A percentile compares a stretch with the other conserved stretches of the same genome.
These are phyloP conservation scores for Setomelanomma holmii DNA, from an alignment of 2,329 filamentous ascomycete species.

Conservation along the genomic window DNA sequence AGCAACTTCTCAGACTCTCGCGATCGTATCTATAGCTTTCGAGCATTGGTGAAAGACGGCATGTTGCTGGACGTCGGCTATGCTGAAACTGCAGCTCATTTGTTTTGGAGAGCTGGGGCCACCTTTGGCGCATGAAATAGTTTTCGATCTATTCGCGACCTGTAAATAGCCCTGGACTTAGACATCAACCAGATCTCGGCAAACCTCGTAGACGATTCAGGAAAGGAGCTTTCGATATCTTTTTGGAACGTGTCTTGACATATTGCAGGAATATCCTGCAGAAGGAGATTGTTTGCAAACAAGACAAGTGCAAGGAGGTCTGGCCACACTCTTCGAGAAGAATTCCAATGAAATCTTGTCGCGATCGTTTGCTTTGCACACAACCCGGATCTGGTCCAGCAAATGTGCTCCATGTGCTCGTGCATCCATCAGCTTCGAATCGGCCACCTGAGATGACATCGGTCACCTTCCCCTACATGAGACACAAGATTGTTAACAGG, in stretches of 20 bases:
- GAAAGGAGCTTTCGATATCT: background rate
- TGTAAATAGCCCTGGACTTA: background rate
- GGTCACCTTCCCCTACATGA: background rate
- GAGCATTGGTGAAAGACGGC: background rate
- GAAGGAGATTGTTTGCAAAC: background rate
- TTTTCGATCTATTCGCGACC: background rate
- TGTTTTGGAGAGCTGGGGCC: background rate
- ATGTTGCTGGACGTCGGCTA: background rate
- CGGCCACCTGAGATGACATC: background rate
- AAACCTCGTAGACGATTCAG: background rate
- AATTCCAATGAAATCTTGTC: background rate
- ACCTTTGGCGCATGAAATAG: background rate
- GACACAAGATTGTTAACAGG: background rate
- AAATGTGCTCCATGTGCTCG: background rate
- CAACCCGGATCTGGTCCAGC: background rate
- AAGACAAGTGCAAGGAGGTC: background rate
- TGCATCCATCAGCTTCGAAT: background rate
- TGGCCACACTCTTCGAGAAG: background rate
- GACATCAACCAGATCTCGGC: background rate
- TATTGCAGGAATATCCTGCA: background rate
- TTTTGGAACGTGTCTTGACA: background rate
- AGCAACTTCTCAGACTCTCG: background rate
- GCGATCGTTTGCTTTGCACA: background rate
- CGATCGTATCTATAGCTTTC: background rate
- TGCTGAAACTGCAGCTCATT: background rate